Base-by-base conservation (phyloP, 164 flowering plant genomes). In the Chimonanthus salicifolius region DNA sequence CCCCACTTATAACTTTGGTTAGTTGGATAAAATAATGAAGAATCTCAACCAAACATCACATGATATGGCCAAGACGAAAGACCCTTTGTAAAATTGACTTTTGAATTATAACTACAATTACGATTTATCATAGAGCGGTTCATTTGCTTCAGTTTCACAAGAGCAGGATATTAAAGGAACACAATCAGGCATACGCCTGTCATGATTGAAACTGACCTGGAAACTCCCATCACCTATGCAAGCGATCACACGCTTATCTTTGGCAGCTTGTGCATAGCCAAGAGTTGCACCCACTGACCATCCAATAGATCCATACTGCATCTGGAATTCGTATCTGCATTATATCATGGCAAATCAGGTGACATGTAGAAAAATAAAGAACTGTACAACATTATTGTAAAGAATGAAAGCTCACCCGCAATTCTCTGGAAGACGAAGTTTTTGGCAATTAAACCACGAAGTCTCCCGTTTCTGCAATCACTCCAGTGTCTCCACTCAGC, bases 221-320 rank as follows among this genome's bases (percentile, higher is more conserved):
- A 92, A 90, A 81, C 97, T 92, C 33, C 97, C 97, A 81, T 92
- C 97, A 64, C 97, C 97, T 70, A 92, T 92, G 82, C 86, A 72
- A 89, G 97, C 92, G 81, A 94, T 83, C 21, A 94, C 90, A 10
- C 98, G 87, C 81, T 87, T 94, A 65, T 86, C 82, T 2, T 82
- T 84, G 4, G 80, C 92, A 68, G 91, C 97, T 81, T 90, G 92
- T 6, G 97, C 97, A 76, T 94, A 94, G 1, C 98, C 98, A 49
- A 94, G 91, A 44, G 97, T 89, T 21, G 97, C 98, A 64, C 98
- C 95, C 11, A 91, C 95, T 4, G 98, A 91, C 98, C 98, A 93
- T 11, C 98, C 98, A 58, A 91, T 92, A 1, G 97, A 92, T 75
- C 93, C 97, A 79, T 90, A 92, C 77, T 92, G 97, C 94, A 90